phyloP scores from a whole-genome alignment of 2,329 filamentous ascomycete genomes.

The Knufia petricola region DNA sequence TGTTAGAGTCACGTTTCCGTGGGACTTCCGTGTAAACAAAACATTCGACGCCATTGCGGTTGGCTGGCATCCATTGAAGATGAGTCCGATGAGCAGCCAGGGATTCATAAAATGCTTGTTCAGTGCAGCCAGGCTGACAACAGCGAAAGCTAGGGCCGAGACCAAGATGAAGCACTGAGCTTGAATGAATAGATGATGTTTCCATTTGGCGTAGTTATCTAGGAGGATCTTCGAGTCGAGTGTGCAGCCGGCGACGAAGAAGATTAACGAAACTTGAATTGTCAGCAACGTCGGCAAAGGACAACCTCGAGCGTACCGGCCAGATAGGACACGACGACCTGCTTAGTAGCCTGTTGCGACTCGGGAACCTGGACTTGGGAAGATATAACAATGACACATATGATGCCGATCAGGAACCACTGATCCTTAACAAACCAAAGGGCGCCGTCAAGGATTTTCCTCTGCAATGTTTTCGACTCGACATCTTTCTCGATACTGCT shows the following conservation, averaged over 20 bases:
- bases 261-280: conserved; percentile 49
- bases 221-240: conserved; percentile 53
- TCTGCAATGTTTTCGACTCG: neutral
- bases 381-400: conserved; percentile 43
- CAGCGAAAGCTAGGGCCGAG: conserved; percentile 50
- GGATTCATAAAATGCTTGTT: conserved; percentile 48
- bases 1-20: conserved; percentile 56
- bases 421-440: conserved; percentile 39
- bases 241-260: conserved; percentile 61
- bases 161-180: conserved; percentile 58
- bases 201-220: conserved; percentile 55
- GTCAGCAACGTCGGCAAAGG: neutral
- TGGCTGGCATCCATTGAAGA: conserved; percentile 58
- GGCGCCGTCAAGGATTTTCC: conserved; percentile 6
- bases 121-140: conserved; percentile 44
- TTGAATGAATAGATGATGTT: conserved; percentile 58
- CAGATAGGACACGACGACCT: conserved; percentile 52
- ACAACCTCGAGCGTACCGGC: conserved; percentile 31
- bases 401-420: conserved; percentile 57
- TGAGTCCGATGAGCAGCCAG: conserved; percentile 57
- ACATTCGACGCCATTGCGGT: conserved; percentile 66
- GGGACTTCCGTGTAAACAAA: conserved; percentile 60
- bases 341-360: conserved; percentile 43
- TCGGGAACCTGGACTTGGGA: conserved; percentile 47
- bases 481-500: neutral